Conservation (phyloP, 441 rosid species). For the Croton laevigatus region DNA sequence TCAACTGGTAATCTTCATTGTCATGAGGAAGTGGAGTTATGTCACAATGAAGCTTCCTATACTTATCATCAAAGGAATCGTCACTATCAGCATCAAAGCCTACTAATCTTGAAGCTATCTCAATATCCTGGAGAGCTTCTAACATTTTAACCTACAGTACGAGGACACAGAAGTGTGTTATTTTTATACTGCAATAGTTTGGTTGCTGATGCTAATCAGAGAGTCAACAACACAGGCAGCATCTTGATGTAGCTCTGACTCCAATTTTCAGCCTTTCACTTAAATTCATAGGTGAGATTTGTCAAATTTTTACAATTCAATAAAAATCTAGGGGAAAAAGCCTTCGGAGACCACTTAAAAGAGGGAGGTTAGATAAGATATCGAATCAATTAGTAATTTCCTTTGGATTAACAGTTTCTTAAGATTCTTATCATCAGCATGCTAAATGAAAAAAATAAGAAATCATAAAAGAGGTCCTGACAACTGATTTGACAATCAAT, state of each 20-base stretch:
- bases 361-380: background rate
- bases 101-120: constrained; percentile 96
- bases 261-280: background rate
- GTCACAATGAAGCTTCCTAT: constrained; percentile 65
- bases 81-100: constrained; percentile 82
- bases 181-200: constrained; percentile 3
- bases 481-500: background rate
- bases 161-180: constrained; percentile 22
- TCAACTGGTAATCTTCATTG: constrained; percentile 69
- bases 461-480: background rate
- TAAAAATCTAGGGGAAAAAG: background rate
- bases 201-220: background rate
- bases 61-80: constrained; percentile 82
- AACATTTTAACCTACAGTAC: constrained; percentile 85
- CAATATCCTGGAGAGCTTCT: constrained; percentile 97
- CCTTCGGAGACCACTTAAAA: background rate
- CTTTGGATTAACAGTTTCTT: background rate
- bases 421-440: background rate
- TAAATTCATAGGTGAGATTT: background rate
- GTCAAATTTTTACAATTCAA: background rate
- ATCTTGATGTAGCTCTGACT: background rate
- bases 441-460: background rate
- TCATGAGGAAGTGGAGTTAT: constrained; percentile 80
- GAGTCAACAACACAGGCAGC: background rate
- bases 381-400: background rate